Conservation (phyloP, 306 rosid genomes). For the Medicago ruthenica region DNA sequence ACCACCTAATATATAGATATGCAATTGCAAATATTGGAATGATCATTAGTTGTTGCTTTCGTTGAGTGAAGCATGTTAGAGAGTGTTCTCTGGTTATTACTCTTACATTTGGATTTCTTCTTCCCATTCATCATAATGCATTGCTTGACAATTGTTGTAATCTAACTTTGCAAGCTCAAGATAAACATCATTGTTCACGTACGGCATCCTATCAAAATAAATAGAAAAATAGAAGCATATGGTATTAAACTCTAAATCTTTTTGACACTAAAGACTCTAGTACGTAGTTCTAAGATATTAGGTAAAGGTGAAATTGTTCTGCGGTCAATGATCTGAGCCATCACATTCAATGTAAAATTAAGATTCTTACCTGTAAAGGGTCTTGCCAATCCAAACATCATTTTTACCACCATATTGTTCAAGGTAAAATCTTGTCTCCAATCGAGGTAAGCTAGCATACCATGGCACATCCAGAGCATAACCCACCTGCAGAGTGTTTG, state of each 20-base stretch:
- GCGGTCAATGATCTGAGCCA: not conserved
- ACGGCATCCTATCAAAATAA: constrained; percentile 66
- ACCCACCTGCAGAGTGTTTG: constrained; percentile 54
- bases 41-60: not conserved
- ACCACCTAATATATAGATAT: constrained; percentile 62
- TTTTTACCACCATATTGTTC: constrained; percentile 77
- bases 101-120: constrained; percentile 63
- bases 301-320: not conserved
- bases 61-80: not conserved
- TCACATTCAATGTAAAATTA: not conserved
- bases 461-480: constrained; percentile 78
- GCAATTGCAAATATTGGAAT: not conserved
- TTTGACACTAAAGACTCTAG: not conserved
- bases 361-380: constrained; percentile 74
- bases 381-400: constrained; percentile 93
- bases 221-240: not conserved
- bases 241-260: not conserved
- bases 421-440: constrained; percentile 71
- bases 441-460: constrained; percentile 81
- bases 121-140: constrained; percentile 71
- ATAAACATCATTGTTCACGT: constrained; percentile 67
- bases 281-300: not conserved
- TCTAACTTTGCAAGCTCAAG: constrained; percentile 80
- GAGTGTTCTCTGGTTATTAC: not conserved
- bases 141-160: constrained; percentile 75